A percentile compares a stretch with the other conserved stretches of the same genome.
Conservation (phyloP, 2,329 filamentous ascomycete species). For the Cladophialophora bantiana region DNA sequence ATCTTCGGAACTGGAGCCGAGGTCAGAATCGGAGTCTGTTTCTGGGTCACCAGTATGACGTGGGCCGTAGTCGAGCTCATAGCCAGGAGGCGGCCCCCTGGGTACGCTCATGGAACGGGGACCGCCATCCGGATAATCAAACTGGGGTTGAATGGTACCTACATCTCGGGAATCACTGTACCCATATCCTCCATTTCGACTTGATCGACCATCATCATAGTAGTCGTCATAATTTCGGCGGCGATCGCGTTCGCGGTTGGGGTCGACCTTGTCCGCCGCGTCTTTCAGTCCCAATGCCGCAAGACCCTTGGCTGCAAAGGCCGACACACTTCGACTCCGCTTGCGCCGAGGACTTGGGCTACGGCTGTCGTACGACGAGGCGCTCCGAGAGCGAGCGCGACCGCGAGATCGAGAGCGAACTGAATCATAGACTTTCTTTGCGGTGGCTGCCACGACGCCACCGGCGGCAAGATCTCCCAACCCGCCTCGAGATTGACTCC, state of each 20-base stretch:
- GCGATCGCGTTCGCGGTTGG: constrained; percentile 42
- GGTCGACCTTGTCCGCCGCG: constrained; percentile 41
- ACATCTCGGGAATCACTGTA: constrained; percentile 53
- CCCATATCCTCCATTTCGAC: constrained; percentile 44
- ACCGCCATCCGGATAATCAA: constrained; percentile 34
- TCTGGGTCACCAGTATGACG: constrained; percentile 42
- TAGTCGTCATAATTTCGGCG: constrained; percentile 51
- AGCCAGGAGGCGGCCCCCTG: constrained; percentile 37
- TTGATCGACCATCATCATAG: constrained; percentile 49
- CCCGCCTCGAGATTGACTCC: constrained; percentile 53
- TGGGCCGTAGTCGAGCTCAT: constrained; percentile 38
- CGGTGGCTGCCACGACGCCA: constrained; percentile 55
- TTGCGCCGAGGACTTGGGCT: constrained; percentile 59
- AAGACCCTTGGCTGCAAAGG: constrained; percentile 54
- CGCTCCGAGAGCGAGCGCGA: constrained; percentile 51
- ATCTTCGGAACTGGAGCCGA: constrained; percentile 67
- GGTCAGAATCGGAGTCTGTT: constrained; percentile 56
- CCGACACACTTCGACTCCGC: constrained; percentile 56
- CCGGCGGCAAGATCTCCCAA: constrained; percentile 53
- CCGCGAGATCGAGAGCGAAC: constrained; percentile 52
- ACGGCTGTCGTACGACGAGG: constrained; percentile 60
- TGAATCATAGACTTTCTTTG: constrained; percentile 55
- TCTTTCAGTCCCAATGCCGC: constrained; percentile 53
- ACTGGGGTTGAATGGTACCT: constrained; percentile 48
- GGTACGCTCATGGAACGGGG: constrained; percentile 40